A percentile compares a stretch with the other conserved stretches of the same genome.
phyloP scores from a whole-genome alignment of 2,329 filamentous ascomycete species.

The Alternaria viburni region DNA sequence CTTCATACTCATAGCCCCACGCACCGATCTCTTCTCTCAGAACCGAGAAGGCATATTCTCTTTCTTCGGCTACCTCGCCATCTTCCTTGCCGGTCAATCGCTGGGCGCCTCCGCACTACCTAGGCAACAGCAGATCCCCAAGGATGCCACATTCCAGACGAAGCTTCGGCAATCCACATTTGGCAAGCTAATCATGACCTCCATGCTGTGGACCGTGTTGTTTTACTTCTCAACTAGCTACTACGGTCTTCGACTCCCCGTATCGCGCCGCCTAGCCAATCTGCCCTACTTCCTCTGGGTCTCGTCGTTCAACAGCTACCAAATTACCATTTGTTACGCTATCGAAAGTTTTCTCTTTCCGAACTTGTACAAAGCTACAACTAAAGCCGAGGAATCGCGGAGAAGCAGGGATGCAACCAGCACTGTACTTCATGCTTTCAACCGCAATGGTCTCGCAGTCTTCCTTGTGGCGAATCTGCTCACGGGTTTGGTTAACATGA shows the following conservation, averaged over 20 bases:
- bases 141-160: conserved; percentile 52
- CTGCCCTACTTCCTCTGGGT: conserved; percentile 94
- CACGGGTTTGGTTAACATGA: conserved; percentile 89
- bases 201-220: conserved; percentile 70
- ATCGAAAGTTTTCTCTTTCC: conserved; percentile 83
- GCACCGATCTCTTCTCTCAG: conserved; percentile 79
- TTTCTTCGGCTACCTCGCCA: conserved; percentile 90
- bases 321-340: conserved; percentile 77
- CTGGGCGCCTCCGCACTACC: conserved; percentile 82
- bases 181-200: conserved; percentile 68
- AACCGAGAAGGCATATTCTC: conserved; percentile 97
- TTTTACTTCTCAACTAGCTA: conserved; percentile 74
- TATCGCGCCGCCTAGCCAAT: conserved; percentile 90
- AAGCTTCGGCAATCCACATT: conserved; percentile 65
- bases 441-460: conserved; percentile 83
- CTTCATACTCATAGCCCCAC: conserved; percentile 82
- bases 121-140: conserved; percentile 52
- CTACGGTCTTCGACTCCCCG: conserved; percentile 68
- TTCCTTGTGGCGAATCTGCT: conserved; percentile 89
- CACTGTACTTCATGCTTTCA: conserved; percentile 79
- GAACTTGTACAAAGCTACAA: conserved; percentile 65
- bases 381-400: conserved; percentile 64
- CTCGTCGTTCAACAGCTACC: conserved; percentile 85
- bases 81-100: conserved; percentile 89
- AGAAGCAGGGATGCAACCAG: conserved; percentile 76